Evolutionary conservation across 2,329 filamentous ascomycete species (phyloP).

Genomic region (Pseudofabraea citricarpa): DNA sequence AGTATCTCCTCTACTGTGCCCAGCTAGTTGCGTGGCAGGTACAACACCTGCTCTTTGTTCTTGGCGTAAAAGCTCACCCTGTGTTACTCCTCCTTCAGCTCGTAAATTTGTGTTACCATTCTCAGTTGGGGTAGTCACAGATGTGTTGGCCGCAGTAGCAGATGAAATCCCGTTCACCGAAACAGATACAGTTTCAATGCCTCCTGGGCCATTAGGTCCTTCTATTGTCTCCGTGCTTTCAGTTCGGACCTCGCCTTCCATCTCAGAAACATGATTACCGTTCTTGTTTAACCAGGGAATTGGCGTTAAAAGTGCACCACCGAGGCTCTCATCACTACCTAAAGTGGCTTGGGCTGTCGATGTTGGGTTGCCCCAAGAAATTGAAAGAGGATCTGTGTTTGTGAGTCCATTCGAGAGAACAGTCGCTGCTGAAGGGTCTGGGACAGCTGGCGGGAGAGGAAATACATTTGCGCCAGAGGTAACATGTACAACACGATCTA

Average conservation of each 20-base stretch:
- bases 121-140: constrained; percentile 16
- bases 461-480: constrained; percentile 78
- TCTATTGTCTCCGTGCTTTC: constrained; percentile 78
- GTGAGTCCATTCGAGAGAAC: constrained; percentile 55
- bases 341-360: constrained; percentile 41
- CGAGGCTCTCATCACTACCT: constrained; percentile 83
- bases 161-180: constrained; percentile 66
- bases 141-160: constrained; percentile 32
- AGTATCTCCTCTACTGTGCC: constrained; percentile 25
- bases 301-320: constrained; percentile 85
- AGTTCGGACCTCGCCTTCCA: constrained; percentile 60
- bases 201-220: constrained; percentile 72
- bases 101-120: constrained; percentile 16
- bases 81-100: constrained; percentile 57
- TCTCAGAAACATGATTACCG: constrained; percentile 33
- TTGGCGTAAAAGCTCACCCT: constrained; percentile 80
- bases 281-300: constrained; percentile 75
- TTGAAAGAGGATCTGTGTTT: constrained; percentile 31
- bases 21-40: constrained; percentile 54
- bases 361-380: constrained; percentile 43
- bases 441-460: constrained; percentile 68
- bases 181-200: constrained; percentile 76
- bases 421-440: constrained; percentile 50
- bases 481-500: constrained; percentile 87
- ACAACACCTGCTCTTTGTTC: constrained; percentile 80